Base-by-base conservation (phyloP, 495 filamentous ascomycete genomes). In the Neurospora sp. region DNA sequence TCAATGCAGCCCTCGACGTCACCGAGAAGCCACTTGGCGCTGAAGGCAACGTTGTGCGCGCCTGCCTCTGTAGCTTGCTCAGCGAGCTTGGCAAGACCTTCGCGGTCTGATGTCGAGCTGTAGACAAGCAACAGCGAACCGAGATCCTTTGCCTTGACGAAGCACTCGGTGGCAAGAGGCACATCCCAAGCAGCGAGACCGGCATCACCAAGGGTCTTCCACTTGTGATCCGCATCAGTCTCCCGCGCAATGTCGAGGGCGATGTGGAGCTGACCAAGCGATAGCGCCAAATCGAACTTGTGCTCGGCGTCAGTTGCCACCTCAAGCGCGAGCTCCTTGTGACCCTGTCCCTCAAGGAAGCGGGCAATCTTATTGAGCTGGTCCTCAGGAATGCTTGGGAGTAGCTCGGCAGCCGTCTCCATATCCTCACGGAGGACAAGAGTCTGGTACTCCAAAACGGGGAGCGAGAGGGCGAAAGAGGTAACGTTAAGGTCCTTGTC, bases 361-460 rank as follows among this genome's bases (percentile, higher is more conserved):
- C 96, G 92, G 14, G 96, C 96, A 72, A 99, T 94, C 85, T 98
- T 98, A 83, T 96, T 97, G 83, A 95, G 93, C 79, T 98, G 93
- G 72, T 97, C 94, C 27, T 91, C 84, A 0, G 94, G 94, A 69
- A 99, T 93, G 60, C 90, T 90, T 39, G 88, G 83, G 7, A 99
- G 90, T 69, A 98, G 84, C 78, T 97, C 94, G 2, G 92, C 90
- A 1, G 96, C 96, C 31, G 92, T 87, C 60, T 98, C 96, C 89
- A 98, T 91, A 78, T 98, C 96, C n/a, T 90, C 94, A 27, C 96
- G 92, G 38, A 99, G 89, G 20, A 99, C 94, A 39, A 98, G 87
- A 6, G 96, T 99, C 82, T 99, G 96, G 79, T 98, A 99, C 82
- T 98, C 95, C 38, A 98, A 90, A 39, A 98, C 95, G n/a, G 91